Conservation (phyloP, 345 rosid genomes). For the Rhodamnia argentea region DNA sequence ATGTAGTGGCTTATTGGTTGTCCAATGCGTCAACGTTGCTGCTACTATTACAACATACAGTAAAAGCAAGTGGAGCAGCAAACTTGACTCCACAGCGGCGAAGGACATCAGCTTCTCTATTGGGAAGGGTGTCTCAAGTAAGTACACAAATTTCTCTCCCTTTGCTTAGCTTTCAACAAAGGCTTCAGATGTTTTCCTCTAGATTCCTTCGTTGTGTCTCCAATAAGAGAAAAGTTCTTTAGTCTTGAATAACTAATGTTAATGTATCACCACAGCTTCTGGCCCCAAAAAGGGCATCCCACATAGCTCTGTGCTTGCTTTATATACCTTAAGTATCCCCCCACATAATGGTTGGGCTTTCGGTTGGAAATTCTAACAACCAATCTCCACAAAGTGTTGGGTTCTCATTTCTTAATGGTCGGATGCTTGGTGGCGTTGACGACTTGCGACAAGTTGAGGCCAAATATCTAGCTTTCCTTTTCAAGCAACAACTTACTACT, state of each 20-base stretch:
- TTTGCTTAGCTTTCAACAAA: background rate
- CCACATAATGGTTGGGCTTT: background rate
- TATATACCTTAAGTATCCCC: background rate
- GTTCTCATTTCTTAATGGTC: constrained; percentile 62
- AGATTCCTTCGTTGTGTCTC: background rate
- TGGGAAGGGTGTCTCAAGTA: constrained; percentile 91
- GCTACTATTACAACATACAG: constrained; percentile 72
- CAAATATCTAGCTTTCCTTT: constrained; percentile 86
- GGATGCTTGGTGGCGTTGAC: constrained; percentile 51
- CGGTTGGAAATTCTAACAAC: background rate
- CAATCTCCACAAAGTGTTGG: constrained; percentile 91
- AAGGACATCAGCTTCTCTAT: constrained; percentile 57
- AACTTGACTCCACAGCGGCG: constrained; percentile 66
- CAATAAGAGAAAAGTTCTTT: background rate
- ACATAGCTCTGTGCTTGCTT: background rate
- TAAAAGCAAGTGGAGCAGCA: constrained; percentile 72
- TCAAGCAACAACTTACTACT: constrained; percentile 98
- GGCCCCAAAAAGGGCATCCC: background rate
- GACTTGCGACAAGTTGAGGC: constrained; percentile 90
- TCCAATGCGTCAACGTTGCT: constrained; percentile 80
- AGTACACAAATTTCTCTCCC: background rate
- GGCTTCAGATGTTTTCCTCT: background rate
- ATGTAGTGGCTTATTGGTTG: constrained; percentile 81
- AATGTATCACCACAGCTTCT: background rate
- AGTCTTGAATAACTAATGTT: background rate